Evolutionary conservation across 495 filamentous ascomycete species (phyloP).

Genomic region (Glutinoglossum americanum): DNA sequence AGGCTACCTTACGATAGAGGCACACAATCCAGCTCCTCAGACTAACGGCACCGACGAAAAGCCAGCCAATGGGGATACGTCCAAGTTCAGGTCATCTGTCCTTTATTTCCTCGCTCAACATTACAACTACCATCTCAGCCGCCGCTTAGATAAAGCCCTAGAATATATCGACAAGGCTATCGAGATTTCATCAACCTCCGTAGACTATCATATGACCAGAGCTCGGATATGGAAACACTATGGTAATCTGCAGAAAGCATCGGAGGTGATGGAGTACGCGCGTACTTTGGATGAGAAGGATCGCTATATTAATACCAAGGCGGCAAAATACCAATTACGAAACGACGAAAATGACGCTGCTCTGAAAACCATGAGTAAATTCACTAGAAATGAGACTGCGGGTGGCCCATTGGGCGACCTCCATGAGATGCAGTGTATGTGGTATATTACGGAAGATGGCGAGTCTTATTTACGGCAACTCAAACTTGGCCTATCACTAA

Average conservation of each 20-base stretch:
- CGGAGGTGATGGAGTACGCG: constrained; percentile 75
- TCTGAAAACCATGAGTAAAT: constrained; percentile 76
- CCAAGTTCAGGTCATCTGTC: constrained; percentile 51
- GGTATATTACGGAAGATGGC: constrained; percentile 90
- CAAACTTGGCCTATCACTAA: constrained; percentile 68
- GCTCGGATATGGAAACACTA: constrained; percentile 88
- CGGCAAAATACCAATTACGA: constrained; percentile 87
- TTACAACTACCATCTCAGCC: constrained; percentile 79
- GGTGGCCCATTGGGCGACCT: constrained; percentile 81
- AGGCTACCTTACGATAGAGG: constrained; percentile 41
- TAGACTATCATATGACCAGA: constrained; percentile 89
- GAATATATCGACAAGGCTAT: constrained; percentile 70
- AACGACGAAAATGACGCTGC: constrained; percentile 77
- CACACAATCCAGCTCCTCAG: constrained; percentile 21
- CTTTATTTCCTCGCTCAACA: constrained; percentile 91
- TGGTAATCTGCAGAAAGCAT: constrained; percentile 58
- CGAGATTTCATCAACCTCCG: constrained; percentile 48
- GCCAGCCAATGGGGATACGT: constrained; percentile 27
- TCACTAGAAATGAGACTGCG: constrained; percentile 75
- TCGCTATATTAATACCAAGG: constrained; percentile 95
- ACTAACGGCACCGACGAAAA: constrained; percentile 25
- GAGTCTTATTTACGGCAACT: constrained; percentile 71
- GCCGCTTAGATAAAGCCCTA: constrained; percentile 61
- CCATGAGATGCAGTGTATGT: constrained; percentile 95
- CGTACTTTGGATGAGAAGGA: constrained; percentile 68